Evolutionary conservation across 2,329 filamentous ascomycete species (phyloP).

Genomic region (Cladorrhinum sp.): DNA sequence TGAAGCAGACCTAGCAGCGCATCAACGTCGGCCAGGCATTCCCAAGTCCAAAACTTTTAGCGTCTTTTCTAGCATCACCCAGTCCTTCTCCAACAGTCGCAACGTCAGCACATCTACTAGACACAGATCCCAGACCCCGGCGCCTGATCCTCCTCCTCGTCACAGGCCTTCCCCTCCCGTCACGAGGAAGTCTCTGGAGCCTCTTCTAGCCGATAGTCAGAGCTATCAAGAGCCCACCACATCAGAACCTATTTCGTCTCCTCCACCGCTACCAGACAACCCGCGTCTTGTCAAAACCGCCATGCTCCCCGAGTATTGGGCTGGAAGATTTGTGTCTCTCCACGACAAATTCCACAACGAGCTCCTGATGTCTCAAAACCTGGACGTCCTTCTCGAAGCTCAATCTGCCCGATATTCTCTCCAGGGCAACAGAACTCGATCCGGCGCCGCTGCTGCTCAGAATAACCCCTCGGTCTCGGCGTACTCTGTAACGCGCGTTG

Average conservation of each 20-base stretch:
- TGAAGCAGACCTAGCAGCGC: background rate
- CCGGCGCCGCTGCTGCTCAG: conserved; percentile 7
- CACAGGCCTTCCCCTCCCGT: background rate
- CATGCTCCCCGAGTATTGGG: conserved; percentile 56
- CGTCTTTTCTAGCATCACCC: conserved; percentile 23
- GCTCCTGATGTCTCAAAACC: conserved; percentile 24
- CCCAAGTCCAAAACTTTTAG: conserved; percentile 23
- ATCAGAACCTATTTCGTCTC: background rate
- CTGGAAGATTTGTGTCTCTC: conserved; percentile 57
- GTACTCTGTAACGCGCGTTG: conserved; percentile 16
- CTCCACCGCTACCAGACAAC: conserved; percentile 22
- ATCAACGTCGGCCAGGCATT: background rate
- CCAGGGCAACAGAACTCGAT: background rate
- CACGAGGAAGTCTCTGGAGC: background rate
- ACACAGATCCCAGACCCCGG: background rate
- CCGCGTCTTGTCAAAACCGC: conserved; percentile 38
- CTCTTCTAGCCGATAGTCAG: conserved; percentile 1
- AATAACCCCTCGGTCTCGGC: conserved; percentile 25
- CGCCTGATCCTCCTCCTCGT: background rate
- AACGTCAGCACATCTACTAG: conserved; percentile 18
- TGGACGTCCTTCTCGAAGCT: conserved; percentile 24
- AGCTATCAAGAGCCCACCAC: conserved; percentile 5
- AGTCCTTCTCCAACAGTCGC: conserved; percentile 23
- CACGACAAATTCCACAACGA: conserved; percentile 53
- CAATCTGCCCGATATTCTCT: conserved; percentile 6